Conservation (phyloP, 768 basidiomycete genomes). For the Ramaria rubella region DNA sequence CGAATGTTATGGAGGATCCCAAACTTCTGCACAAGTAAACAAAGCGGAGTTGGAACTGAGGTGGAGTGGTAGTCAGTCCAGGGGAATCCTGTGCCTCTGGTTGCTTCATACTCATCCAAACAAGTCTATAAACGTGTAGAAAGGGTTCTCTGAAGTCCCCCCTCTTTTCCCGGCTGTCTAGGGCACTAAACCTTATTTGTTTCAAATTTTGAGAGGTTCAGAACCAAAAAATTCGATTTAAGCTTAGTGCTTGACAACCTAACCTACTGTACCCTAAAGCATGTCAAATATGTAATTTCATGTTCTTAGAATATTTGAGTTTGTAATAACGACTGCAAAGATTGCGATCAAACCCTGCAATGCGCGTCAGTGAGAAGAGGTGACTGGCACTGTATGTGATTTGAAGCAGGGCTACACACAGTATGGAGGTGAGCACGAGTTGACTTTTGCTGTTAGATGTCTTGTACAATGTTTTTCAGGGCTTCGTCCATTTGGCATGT, state of each 20-base stretch:
- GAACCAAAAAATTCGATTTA: not conserved
- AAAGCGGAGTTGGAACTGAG: not conserved
- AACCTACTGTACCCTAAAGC: not conserved
- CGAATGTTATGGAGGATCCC: not conserved
- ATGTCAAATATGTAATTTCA: not conserved
- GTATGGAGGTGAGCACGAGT: constrained; percentile 64
- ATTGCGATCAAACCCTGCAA: not conserved
- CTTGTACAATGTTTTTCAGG: constrained; percentile 38
- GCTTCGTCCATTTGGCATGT: constrained; percentile 96
- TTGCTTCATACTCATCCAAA: not conserved
- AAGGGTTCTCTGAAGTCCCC: not conserved
- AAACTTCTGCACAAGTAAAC: not conserved
- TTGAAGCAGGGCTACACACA: constrained; percentile 99
- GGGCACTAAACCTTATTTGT: not conserved
- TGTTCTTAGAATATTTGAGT: not conserved
- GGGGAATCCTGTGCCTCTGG: not conserved
- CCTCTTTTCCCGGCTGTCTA: not conserved
- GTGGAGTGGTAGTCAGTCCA: not conserved
- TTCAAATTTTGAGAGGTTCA: not conserved
- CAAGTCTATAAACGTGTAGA: not conserved
- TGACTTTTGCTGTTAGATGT: not conserved
- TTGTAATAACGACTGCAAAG: not conserved
- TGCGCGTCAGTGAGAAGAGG: not conserved
- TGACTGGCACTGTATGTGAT: constrained; percentile 51
- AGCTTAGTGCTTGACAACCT: not conserved